Evolutionary conservation across 164 flowering plant species (phyloP).

Genomic region (Magnolia changhungtana): DNA sequence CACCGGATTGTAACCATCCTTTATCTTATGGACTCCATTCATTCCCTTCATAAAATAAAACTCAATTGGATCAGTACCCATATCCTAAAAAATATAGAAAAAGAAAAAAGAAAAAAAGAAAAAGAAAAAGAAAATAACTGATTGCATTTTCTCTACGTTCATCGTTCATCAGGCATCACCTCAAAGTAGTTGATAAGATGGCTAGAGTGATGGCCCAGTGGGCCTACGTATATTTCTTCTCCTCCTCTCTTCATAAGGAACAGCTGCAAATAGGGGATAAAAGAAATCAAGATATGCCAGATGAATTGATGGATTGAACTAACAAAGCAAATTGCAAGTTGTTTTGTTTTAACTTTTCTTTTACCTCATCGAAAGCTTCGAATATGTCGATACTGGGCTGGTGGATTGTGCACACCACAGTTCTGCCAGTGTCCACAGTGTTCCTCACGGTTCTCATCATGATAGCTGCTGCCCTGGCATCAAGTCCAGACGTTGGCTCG

Average conservation of each 20-base stretch:
- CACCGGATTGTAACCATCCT: constrained; percentile 44
- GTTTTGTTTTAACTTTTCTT: not conserved
- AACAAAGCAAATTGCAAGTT: not conserved
- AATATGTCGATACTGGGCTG: constrained; percentile 60
- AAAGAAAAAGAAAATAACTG: too few relatives aligned
- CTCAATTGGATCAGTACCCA: too few relatives aligned
- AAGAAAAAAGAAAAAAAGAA: too few relatives aligned
- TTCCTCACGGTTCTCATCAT: constrained; percentile 59
- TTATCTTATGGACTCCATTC: constrained; percentile 33
- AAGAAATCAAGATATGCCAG: not conserved
- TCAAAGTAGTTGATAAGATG: constrained; percentile 50
- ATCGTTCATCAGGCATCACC: constrained; percentile 30
- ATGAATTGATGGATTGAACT: not conserved
- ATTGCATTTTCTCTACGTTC: too few relatives aligned
- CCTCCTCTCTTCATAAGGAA: constrained; percentile 57
- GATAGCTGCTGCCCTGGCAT: constrained; percentile 58
- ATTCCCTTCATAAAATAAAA: constrained; percentile 25
- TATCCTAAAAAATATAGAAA: too few relatives aligned
- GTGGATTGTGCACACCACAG: constrained; percentile 61
- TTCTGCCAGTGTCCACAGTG: constrained; percentile 51
- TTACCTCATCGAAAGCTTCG: constrained; percentile 54
- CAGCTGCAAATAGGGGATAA: constrained; percentile 27
- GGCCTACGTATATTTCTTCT: constrained; percentile 51
- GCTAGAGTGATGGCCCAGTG: constrained; percentile 39
- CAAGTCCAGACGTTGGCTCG: constrained; percentile 57